Conservation (phyloP, 2,329 filamentous ascomycete genomes). For the Chaetothyriales sp. region DNA sequence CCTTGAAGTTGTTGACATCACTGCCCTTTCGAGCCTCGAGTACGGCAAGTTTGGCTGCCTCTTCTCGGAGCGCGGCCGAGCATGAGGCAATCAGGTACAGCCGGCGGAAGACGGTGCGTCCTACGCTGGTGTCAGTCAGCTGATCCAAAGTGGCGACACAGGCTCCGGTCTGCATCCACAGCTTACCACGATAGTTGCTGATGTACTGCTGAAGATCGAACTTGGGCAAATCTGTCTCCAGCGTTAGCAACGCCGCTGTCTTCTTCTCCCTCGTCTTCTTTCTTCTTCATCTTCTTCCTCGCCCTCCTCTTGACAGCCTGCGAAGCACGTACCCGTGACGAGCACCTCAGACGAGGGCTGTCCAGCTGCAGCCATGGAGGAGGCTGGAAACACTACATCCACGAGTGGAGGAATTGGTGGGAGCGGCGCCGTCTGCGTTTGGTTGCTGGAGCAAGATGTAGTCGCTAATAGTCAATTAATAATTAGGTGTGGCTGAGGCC, state of each 20-base stretch:
- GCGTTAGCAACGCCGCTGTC: slow-evolving; percentile 1
- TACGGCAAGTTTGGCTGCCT: slow-evolving; percentile 67
- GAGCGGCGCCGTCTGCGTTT: too few relatives aligned
- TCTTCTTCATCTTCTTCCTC: background rate
- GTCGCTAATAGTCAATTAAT: background rate
- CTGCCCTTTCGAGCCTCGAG: slow-evolving; percentile 59
- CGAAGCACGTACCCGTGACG: background rate
- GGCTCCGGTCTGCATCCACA: background rate
- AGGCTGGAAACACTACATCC: background rate
- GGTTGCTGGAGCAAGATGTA: background rate
- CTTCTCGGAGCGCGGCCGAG: slow-evolving; percentile 59
- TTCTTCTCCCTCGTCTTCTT: background rate
- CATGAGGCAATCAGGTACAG: slow-evolving; percentile 66
- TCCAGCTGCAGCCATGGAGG: background rate
- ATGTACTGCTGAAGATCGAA: slow-evolving; percentile 87
- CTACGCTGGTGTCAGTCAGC: slow-evolving; percentile 30
- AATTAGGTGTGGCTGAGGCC: background rate
- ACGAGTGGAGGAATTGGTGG: background rate
- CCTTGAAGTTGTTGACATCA: slow-evolving; percentile 57
- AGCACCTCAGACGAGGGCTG: background rate
- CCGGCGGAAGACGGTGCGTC: slow-evolving; percentile 65
- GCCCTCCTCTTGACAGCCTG: too few relatives aligned
- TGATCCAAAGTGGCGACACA: background rate
- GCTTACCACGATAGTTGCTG: slow-evolving; percentile 66
- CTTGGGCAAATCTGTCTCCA: slow-evolving; percentile 54